Evolutionary conservation across 2,329 filamentous ascomycete genomes (phyloP).

Genomic region (Lomentospora prolificans): DNA sequence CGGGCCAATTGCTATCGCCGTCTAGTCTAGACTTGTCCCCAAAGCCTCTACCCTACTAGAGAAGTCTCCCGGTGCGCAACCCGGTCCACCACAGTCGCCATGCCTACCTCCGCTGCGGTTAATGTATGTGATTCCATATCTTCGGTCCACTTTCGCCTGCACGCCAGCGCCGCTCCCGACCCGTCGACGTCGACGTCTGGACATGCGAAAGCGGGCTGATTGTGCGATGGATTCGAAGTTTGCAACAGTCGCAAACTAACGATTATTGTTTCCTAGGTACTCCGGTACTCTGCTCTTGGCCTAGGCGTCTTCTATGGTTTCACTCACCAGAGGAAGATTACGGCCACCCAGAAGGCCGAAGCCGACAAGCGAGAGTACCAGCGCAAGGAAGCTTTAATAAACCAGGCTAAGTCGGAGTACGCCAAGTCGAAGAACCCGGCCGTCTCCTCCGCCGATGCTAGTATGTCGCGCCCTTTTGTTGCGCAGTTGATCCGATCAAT

Average conservation of each 20-base stretch:
- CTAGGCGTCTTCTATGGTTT: constrained; percentile 92
- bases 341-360: constrained; percentile 56
- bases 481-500: not conserved
- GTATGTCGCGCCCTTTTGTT: constrained; percentile 14
- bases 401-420: constrained; percentile 86
- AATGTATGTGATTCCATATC: constrained; percentile 7
- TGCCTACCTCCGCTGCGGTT: constrained; percentile 8
- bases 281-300: constrained; percentile 91
- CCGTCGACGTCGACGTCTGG: not conserved
- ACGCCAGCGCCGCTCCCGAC: not conserved
- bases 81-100: constrained; percentile 3
- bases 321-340: constrained; percentile 81
- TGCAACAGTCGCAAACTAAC: not conserved
- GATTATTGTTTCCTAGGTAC: constrained; percentile 52
- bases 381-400: constrained; percentile 84
- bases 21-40: not conserved
- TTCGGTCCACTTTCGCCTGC: not conserved
- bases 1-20: constrained; percentile 8
- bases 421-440: constrained; percentile 59
- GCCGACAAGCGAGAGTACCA: constrained; percentile 75
- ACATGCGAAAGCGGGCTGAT: not conserved
- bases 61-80: not conserved
- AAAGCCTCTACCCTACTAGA: not conserved
- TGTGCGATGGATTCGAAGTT: not conserved
- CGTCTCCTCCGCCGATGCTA: constrained; percentile 18